Base-by-base conservation (phyloP, 768 basidiomycete species). In the Gelatoporia subvermispora region DNA sequence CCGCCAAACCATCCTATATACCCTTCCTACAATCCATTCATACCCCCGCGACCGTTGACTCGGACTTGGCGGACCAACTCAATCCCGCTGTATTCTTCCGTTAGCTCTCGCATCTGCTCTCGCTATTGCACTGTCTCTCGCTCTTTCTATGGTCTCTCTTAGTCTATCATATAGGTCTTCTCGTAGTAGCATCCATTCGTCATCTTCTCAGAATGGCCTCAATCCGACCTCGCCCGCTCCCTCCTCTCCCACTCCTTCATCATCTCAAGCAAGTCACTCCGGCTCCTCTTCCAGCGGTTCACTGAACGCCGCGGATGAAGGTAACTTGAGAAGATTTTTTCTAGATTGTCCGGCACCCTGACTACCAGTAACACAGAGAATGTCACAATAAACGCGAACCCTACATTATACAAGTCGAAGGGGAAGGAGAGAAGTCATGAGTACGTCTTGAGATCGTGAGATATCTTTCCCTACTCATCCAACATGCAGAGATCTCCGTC, bases 361-460 rank as follows among this genome's bases (percentile, higher is more conserved):
- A 11, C 43, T 18, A 28, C 25, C 44, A 45, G n/a, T 58, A 17
- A 41, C 45, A 21, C 65, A 89, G 88, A 89, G 67, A 85, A 89
- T 65, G 65, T 74, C 56, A 90, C 88, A 16, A 79, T 89, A 58
- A 90, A 82, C 38, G 67, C 72, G 45, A 78, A 71, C 56, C 76
- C 69, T 45, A 55, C 73, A 13, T 60, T 77, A 48, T 63, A 72
- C 45, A 73, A 69, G 58, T 71, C 62, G 55, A 68, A 69, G 41
- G 77, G 75, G 47, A 82, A 75, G 60, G 75, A 70, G 64, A 81
- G 70, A 65, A 81, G 81, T 60, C 74, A 78, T 54, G 85, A 88
- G 86, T 88, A 64, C 45, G 58, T 56, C 56, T 57, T 51, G 44
- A 39, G 51, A 58, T 50, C 60, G 5, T 28, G 49, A 41, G 15